Evolutionary conservation across 441 rosid species (phyloP), one percentile per base, ranked within the genome.

Genomic region (Breynia disticha): DNA sequence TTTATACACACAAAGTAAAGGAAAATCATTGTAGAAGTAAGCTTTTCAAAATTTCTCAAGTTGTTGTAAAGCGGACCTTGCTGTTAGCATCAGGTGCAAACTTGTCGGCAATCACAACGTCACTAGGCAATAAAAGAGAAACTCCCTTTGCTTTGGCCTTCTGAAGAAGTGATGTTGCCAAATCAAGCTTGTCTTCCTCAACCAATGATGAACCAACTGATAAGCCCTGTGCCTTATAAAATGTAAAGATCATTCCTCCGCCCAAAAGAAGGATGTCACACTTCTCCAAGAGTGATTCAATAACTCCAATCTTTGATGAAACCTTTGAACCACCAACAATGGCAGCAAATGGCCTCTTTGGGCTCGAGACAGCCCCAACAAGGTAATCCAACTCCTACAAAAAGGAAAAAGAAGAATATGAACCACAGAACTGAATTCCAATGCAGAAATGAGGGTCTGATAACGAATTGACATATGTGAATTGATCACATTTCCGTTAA

Each of bases 321-420:
- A 88, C 97, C 77, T 85, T 85, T 16, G 97, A 88, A 63, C 95
- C 97, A 60, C 97, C 97, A 14, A 85, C 95, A 49, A 88, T 85
- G 35, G 95, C 86, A 61, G 97, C 95, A 53, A 88, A 88, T 55
- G 97, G 97, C 66, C 87, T 79, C 74, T 85, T 85, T 48, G 95
- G 95, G 79, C 3, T 77, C 59, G 91, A 78, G 61, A 88, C 89
- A 9, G 97, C 97, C 18, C 97, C 97, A 16, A 76, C 97, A 67
- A 88, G 95, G 68, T 88, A 88, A 72, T 85, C 95, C 57, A 88
- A 72, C 67, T 88, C 97, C 96, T 84, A 66, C n/a, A 41, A 63
- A 28, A 42, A 28, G 42, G 41, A 43, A 20, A 37, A 5, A 17
- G 18, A 41, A 32, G 19, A 22, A 45, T 46, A 22, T 12, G 12